phyloP scores from a whole-genome alignment of 2,329 filamentous ascomycete genomes.

The Dendryphion nanum region DNA sequence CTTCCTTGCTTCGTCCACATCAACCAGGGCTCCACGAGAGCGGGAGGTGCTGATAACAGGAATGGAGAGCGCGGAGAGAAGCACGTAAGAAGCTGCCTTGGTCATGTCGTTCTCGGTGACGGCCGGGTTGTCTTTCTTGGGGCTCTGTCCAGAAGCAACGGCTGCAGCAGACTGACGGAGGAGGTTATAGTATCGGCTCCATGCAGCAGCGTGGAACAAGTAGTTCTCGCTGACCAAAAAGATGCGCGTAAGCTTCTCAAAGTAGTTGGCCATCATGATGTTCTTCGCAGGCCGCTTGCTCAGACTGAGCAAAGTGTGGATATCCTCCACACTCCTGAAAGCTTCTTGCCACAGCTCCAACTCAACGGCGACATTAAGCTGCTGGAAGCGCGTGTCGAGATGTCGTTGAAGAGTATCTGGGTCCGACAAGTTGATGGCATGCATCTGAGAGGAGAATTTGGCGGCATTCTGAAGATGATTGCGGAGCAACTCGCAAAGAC shows the following conservation, averaged over 20 bases:
- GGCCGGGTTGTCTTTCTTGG: constrained; percentile 92
- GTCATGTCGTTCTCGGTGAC: constrained; percentile 87
- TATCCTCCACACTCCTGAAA: constrained; percentile 98
- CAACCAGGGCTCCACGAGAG: constrained; percentile 91
- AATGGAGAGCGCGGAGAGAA: constrained; percentile 93
- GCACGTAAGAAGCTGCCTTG: constrained; percentile 91
- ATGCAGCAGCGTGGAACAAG: constrained; percentile 96
- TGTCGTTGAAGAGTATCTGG: constrained; percentile 96
- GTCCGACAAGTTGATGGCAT: constrained; percentile 98
- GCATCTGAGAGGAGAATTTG: constrained; percentile 99
- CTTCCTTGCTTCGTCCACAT: constrained; percentile 95
- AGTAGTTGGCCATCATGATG: constrained; percentile 99
- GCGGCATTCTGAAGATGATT: constrained; percentile 99
- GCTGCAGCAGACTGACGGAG: constrained; percentile 85
- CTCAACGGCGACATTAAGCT: constrained; percentile 96
- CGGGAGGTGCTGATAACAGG: constrained; percentile 98
- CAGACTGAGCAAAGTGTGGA: constrained; percentile 92
- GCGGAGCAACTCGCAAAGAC: constrained; percentile 94
- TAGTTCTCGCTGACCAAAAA: constrained; percentile 99
- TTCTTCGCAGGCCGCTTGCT: constrained; percentile 99
- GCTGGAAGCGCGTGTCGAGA: constrained; percentile 96
- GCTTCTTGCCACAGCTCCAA: constrained; percentile 99
- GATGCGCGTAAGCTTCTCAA: constrained; percentile 97
- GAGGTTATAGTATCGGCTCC: constrained; percentile 96
- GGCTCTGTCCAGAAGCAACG: constrained; percentile 79